A percentile compares a stretch with the other conserved stretches of the same genome.
phyloP scores from a whole-genome alignment of 495 filamentous ascomycete genomes.

The Neurospora sp. region DNA sequence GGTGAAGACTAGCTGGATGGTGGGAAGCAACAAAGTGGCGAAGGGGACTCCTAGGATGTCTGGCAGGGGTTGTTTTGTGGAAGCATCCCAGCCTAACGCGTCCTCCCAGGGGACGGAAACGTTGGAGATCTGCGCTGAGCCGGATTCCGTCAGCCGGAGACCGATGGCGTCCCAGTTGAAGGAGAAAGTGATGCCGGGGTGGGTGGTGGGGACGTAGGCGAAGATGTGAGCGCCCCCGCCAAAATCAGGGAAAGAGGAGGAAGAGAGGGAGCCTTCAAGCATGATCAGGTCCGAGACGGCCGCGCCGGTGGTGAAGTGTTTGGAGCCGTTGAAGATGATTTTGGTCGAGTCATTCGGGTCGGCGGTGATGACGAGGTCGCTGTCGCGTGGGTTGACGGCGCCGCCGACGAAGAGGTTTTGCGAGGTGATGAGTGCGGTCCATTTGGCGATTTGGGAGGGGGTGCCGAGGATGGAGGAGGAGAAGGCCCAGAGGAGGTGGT shows the following conservation, averaged over 20 bases:
- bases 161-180: conserved; percentile 56
- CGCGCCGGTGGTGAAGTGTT: conserved; percentile 54
- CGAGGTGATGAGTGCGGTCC: conserved; percentile 39
- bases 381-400: conserved; percentile 53
- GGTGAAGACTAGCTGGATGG: conserved; percentile 51
- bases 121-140: conserved; percentile 45
- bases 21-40: conserved; percentile 43
- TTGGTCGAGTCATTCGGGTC: conserved; percentile 35
- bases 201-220: conserved; percentile 40
- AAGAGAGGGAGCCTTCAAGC: conserved; percentile 46
- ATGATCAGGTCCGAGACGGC: conserved; percentile 53
- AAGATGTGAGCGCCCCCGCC: conserved; percentile 46
- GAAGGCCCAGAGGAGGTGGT: conserved; percentile 51
- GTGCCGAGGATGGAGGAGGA: conserved; percentile 47
- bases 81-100: conserved; percentile 45
- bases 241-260: conserved; percentile 15
- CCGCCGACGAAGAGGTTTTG: conserved; percentile 54
- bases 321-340: conserved; percentile 47
- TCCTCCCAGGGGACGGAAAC: conserved; percentile 45
- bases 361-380: conserved; percentile 42
- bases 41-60: conserved; percentile 38
- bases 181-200: conserved; percentile 44
- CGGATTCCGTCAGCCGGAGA: conserved; percentile 50
- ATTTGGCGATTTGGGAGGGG: conserved; percentile 42
- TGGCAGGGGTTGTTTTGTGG: conserved; percentile 24